Evolutionary conservation across 2,329 filamentous ascomycete genomes (phyloP).

Genomic region (Chaetomium sp.): DNA sequence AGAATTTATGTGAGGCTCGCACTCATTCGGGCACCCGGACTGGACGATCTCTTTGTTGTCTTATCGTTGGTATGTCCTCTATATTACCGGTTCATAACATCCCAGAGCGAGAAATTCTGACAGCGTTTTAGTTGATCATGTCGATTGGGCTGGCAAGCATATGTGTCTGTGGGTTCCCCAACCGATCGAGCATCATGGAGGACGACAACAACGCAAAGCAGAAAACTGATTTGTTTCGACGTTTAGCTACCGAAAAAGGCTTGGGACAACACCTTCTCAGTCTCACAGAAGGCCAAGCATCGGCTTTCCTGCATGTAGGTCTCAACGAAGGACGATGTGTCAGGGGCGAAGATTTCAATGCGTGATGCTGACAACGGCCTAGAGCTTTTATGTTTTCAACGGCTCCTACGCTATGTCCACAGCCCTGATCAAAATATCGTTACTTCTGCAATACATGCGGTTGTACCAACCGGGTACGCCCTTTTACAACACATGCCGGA

Average conservation of each 20-base stretch:
- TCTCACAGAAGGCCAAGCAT: conserved; percentile 16
- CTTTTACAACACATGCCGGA: conserved; percentile 21
- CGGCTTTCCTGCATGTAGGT: conserved; percentile 24
- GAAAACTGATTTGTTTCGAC: not conserved
- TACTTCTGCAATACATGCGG: conserved; percentile 33
- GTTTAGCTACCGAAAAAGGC: conserved; percentile 20
- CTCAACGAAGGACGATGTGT: not conserved
- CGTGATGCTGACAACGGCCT: not conserved
- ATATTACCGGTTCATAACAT: not conserved
- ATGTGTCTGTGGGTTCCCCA: conserved; percentile 3
- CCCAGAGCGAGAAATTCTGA: not conserved
- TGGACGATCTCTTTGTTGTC: conserved; percentile 33
- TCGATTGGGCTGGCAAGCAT: conserved; percentile 3
- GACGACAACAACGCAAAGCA: no score
- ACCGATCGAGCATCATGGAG: no score
- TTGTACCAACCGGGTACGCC: conserved; percentile 27
- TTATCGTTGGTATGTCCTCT: conserved; percentile 26
- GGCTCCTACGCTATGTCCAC: conserved; percentile 30
- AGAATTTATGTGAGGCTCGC: conserved; percentile 25
- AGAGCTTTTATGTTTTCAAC: conserved; percentile 31
- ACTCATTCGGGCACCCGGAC: conserved; percentile 27
- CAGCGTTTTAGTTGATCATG: conserved; percentile 3
- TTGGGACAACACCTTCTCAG: conserved; percentile 27
- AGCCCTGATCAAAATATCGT: conserved; percentile 33
- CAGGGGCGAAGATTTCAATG: no score